These are phyloP conservation scores for Tolypocladium ophioglossoides DNA, from an alignment of 2,329 filamentous ascomycete genomes.

Conservation along the genomic window DNA sequence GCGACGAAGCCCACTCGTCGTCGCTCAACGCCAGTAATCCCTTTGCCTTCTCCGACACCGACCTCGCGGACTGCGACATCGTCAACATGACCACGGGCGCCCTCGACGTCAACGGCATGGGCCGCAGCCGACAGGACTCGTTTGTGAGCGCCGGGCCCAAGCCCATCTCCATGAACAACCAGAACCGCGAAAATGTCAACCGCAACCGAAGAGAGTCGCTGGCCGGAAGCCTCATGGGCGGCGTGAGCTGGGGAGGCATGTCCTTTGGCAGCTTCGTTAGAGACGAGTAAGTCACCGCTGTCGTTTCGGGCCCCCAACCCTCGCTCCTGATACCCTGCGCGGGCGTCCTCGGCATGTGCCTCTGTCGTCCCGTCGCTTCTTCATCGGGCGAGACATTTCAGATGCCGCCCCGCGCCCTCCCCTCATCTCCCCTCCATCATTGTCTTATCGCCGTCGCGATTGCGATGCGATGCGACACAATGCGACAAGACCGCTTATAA, in stretches of 20 bases:
- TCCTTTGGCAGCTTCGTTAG: conserved; percentile 95
- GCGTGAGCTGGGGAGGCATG: conserved; percentile 94
- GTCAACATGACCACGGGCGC: conserved; percentile 48
- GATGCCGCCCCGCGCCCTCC: not conserved
- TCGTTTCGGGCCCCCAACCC: conserved; percentile 7
- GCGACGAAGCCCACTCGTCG: conserved; percentile 12
- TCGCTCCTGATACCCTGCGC: not conserved
- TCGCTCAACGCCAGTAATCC: conserved; percentile 12
- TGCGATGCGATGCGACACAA: not conserved
- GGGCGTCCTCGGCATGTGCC: not conserved
- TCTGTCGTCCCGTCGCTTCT: not conserved
- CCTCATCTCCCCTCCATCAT: not conserved
- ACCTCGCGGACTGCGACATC: conserved; percentile 18
- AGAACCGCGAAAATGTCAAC: conserved; percentile 47
- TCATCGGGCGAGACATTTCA: conserved; percentile 1
- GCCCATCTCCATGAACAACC: conserved; percentile 56
- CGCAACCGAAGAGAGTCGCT: conserved; percentile 51
- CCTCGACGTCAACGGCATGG: conserved; percentile 45
- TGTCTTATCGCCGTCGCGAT: not conserved
- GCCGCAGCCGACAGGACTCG: conserved; percentile 51
- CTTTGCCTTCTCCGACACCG: conserved; percentile 14
- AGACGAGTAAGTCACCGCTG: conserved; percentile 69
- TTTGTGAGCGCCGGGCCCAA: conserved; percentile 56
- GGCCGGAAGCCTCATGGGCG: conserved; percentile 58
- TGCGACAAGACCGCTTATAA: not conserved